phyloP scores from a whole-genome alignment of 1,139 yeast species.

The Geotrichum australiense region DNA sequence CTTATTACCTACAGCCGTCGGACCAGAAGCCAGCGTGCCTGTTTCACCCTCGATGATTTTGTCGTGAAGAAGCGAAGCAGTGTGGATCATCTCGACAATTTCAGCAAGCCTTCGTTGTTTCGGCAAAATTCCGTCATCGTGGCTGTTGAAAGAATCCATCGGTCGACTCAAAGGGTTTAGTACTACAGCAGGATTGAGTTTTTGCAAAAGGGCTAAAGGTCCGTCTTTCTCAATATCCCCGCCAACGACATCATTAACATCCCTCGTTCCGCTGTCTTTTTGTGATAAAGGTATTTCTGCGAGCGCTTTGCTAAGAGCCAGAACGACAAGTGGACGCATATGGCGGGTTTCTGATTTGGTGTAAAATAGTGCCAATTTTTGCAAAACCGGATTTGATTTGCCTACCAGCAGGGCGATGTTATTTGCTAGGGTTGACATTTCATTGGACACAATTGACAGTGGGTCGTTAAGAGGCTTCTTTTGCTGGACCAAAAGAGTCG shows the following conservation, averaged over 20 bases:
- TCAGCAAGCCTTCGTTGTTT: conserved; percentile 94
- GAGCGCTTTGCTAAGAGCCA: conserved; percentile 74
- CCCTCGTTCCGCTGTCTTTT: conserved; percentile 47
- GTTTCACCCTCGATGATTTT: conserved; percentile 94
- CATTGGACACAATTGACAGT: conserved; percentile 81
- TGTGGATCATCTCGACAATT: conserved; percentile 98
- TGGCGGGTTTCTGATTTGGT: conserved; percentile 96
- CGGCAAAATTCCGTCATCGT: conserved; percentile 60
- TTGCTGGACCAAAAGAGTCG: conserved; percentile 15
- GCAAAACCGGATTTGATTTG: conserved; percentile 87
- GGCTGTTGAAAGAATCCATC: conserved; percentile 56
- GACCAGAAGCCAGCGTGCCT: conserved; percentile 86
- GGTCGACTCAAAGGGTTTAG: conserved; percentile 82
- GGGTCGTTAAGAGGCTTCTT: conserved; percentile 48
- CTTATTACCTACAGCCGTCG: conserved; percentile 88
- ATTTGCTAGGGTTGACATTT: conserved; percentile 83
- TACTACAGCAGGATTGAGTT: conserved; percentile 73
- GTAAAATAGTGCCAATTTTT: conserved; percentile 84
- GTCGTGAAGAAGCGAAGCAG: conserved; percentile 91
- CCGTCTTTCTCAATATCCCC: conserved; percentile 34
- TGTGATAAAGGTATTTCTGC: conserved; percentile 63
- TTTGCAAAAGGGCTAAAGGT: conserved; percentile 79
- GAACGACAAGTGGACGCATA: conserved; percentile 83
- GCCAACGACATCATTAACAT: conserved; percentile 29
- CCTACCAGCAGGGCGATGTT: conserved; percentile 85